A percentile compares a stretch with the other conserved stretches of the same genome.
Evolutionary conservation across 2,329 filamentous ascomycete genomes (phyloP).

Genomic region (Amesomyces nigricolor): DNA sequence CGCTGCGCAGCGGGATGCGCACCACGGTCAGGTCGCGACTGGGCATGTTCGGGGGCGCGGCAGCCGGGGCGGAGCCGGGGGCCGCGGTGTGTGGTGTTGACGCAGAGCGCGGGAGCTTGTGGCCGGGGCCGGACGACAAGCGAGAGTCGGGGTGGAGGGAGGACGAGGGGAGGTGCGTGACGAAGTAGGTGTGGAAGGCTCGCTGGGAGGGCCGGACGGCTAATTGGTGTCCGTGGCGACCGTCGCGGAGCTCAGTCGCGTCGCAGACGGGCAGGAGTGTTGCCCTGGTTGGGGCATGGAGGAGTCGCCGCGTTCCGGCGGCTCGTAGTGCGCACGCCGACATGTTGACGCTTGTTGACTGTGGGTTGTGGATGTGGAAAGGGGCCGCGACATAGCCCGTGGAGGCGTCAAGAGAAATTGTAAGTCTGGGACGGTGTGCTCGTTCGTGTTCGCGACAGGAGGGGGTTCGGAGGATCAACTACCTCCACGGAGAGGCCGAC

Average conservation of each 20-base stretch:
- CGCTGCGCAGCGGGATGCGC: constrained; percentile 84
- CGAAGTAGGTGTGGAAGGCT: constrained; percentile 91
- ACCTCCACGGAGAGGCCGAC: constrained; percentile 4
- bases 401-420: constrained; percentile 26
- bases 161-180: constrained; percentile 89
- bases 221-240: constrained; percentile 3
- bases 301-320: constrained; percentile 13
- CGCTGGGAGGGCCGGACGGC: constrained; percentile 33
- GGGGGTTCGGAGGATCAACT: too few species aligned
- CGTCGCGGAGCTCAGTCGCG: neutral
- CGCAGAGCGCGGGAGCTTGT: constrained; percentile 80
- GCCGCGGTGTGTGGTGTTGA: constrained; percentile 68
- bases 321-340: constrained; percentile 15
- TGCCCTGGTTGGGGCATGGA: constrained; percentile 10
- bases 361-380: constrained; percentile 18
- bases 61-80: constrained; percentile 50
- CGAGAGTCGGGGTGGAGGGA: constrained; percentile 85
- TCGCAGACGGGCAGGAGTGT: constrained; percentile 1
- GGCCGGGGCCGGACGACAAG: constrained; percentile 57
- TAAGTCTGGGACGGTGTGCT: neutral
- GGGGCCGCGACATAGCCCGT: constrained; percentile 28
- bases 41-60: constrained; percentile 53
- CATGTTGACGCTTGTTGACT: constrained; percentile 12
- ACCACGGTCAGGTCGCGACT: constrained; percentile 84
- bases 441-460: constrained; percentile 3